A percentile compares a stretch with the other conserved stretches of the same genome.
These are phyloP conservation scores for Penicillium paxilli DNA, from an alignment of 495 filamentous ascomycete species.

Conservation along the genomic window DNA sequence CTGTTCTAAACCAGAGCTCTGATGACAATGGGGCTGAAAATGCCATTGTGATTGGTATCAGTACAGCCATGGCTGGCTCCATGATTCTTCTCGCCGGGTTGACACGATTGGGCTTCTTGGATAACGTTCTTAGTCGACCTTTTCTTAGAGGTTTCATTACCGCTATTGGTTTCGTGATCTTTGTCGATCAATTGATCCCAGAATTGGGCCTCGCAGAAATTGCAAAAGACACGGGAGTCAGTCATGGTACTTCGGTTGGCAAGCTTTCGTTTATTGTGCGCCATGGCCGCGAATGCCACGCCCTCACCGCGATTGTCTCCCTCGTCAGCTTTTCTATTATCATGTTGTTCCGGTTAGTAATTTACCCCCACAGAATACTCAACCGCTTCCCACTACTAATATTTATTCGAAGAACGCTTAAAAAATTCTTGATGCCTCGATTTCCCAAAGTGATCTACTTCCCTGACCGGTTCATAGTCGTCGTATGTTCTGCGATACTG, in stretches of 20 bases:
- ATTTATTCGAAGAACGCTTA: conserved; percentile 61
- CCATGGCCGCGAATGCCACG: conserved; percentile 65
- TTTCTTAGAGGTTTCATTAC: conserved; percentile 95
- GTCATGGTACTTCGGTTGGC: conserved; percentile 79
- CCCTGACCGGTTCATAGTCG: conserved; percentile 89
- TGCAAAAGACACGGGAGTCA: conserved; percentile 58
- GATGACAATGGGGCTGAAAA: conserved; percentile 72
- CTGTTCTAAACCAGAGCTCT: conserved; percentile 64
- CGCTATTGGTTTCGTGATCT: conserved; percentile 92
- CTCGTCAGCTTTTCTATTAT: conserved; percentile 82
- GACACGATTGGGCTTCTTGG: conserved; percentile 86
- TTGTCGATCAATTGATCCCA: conserved; percentile 91
- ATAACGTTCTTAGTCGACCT: conserved; percentile 89
- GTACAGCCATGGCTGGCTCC: conserved; percentile 81
- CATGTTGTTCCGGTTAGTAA: conserved; percentile 70
- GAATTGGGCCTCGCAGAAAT: conserved; percentile 75
- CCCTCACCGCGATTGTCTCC: conserved; percentile 71
- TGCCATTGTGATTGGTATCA: conserved; percentile 83
- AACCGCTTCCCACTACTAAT: background rate
- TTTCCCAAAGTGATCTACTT: conserved; percentile 83
- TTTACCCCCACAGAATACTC: conserved; percentile 14
- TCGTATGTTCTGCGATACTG: conserved; percentile 80
- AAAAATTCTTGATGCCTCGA: conserved; percentile 77
- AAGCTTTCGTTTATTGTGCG: conserved; percentile 79
- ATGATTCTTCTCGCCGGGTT: conserved; percentile 84